phyloP scores from a whole-genome alignment of 2,329 filamentous ascomycete genomes.

The Ambrosiella xylebori region DNA sequence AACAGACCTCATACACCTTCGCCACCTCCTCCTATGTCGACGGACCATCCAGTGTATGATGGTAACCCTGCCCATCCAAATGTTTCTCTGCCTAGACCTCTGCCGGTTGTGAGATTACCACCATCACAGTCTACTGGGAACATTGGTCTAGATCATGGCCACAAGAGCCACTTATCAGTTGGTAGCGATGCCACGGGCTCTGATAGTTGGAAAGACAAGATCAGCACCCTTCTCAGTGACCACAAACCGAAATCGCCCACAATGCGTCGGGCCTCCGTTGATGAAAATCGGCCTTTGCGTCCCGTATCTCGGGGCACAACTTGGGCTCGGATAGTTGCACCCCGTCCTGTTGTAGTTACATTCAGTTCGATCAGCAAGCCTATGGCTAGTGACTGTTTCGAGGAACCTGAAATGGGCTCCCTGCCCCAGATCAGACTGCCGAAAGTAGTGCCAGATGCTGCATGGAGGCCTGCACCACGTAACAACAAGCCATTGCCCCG shows the following conservation, averaged over 20 bases:
- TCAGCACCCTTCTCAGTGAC: constrained; percentile 63
- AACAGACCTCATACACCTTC: constrained; percentile 34
- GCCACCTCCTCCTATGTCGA: constrained; percentile 54
- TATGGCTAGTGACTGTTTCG: constrained; percentile 65
- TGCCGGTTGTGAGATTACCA: constrained; percentile 68
- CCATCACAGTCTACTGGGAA: constrained; percentile 25
- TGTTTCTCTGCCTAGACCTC: constrained; percentile 50
- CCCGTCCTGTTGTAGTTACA: not conserved
- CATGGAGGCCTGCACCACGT: constrained; percentile 42
- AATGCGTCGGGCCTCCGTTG: not conserved
- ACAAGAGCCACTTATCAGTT: not conserved
- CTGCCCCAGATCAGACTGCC: constrained; percentile 56
- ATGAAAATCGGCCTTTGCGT: not conserved
- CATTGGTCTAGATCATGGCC: not conserved
- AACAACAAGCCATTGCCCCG: constrained; percentile 37
- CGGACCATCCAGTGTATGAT: constrained; percentile 55
- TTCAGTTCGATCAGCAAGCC: constrained; percentile 25
- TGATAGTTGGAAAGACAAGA: constrained; percentile 56
- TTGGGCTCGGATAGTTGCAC: not conserved
- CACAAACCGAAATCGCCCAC: constrained; percentile 8
- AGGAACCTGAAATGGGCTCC: constrained; percentile 65
- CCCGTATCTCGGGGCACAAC: constrained; percentile 1
- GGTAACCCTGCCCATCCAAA: constrained; percentile 47
- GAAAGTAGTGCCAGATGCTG: constrained; percentile 39
- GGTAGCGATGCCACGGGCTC: not conserved